phyloP scores from a whole-genome alignment of 148 eudicot genomes.

The Rheum nobile region DNA sequence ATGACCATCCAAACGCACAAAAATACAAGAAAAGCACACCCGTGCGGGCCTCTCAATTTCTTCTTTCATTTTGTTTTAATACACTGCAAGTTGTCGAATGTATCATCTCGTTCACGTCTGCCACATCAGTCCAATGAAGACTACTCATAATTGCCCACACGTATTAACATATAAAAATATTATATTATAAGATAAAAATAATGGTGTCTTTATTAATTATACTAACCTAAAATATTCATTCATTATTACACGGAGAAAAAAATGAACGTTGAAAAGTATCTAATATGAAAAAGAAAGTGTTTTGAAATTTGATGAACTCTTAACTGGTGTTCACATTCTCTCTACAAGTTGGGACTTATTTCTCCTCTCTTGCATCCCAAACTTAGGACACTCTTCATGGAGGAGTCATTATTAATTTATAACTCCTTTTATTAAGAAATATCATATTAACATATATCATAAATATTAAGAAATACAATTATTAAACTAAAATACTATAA shows the following conservation, averaged over 20 bases:
- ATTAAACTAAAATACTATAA: too few relatives aligned
- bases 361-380: background rate
- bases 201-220: background rate
- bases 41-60: constrained; percentile 1
- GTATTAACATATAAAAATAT: background rate
- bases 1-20: background rate
- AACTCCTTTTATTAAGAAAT: too few relatives aligned
- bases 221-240: background rate
- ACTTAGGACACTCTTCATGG: background rate
- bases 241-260: background rate
- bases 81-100: background rate
- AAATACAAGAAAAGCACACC: background rate
- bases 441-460: too few relatives aligned
- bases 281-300: background rate
- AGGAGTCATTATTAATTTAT: too few relatives aligned
- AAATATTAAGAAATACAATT: too few relatives aligned
- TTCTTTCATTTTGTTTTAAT: background rate
- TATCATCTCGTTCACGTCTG: background rate
- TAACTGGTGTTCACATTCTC: background rate
- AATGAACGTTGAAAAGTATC: constrained; percentile 2
- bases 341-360: background rate
- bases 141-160: constrained; percentile 6
- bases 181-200: background rate
- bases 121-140: background rate
- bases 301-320: background rate